Evolutionary conservation across 257 asterid genomes (phyloP).

Genomic region (Jacaranda mimosifolia): DNA sequence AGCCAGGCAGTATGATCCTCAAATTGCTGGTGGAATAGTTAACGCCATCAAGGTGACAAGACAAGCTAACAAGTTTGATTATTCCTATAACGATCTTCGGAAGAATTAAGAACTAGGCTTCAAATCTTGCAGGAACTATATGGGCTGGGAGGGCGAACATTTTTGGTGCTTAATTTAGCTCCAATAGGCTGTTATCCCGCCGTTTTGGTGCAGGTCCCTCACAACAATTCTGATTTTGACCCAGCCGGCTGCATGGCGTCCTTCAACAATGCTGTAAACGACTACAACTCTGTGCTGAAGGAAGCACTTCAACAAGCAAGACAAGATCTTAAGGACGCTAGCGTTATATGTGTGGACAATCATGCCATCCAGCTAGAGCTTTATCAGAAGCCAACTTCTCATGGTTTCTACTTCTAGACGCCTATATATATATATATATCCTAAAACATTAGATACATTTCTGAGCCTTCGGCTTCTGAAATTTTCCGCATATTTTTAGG

Average conservation of each 20-base stretch:
- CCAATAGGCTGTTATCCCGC: conserved; percentile 78
- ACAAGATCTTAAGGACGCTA: conserved; percentile 49
- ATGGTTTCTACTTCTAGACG: conserved; percentile 38
- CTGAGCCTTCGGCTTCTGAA: neutral
- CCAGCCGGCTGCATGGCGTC: conserved; percentile 64
- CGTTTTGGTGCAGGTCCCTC: conserved; percentile 47
- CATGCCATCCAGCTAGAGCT: conserved; percentile 59
- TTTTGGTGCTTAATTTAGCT: conserved; percentile 67
- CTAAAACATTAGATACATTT: neutral
- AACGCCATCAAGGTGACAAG: conserved; percentile 60
- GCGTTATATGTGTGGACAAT: conserved; percentile 56
- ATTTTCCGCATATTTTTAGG: conserved; percentile 43
- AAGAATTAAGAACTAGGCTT: too few species aligned
- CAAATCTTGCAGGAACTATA: conserved; percentile 56
- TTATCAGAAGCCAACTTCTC: conserved; percentile 55
- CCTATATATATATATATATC: too few species aligned
- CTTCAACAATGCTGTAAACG: conserved; percentile 58
- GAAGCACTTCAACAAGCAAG: conserved; percentile 48
- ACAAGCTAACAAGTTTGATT: too few species aligned
- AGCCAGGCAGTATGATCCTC: conserved; percentile 50
- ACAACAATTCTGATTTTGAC: conserved; percentile 57
- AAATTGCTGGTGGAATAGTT: conserved; percentile 52
- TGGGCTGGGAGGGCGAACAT: conserved; percentile 62
- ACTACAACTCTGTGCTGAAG: conserved; percentile 61
- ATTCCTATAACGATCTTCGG: too few species aligned